phyloP scores from a whole-genome alignment of 2,329 filamentous ascomycete genomes.

The Bipolaris bicolor region DNA sequence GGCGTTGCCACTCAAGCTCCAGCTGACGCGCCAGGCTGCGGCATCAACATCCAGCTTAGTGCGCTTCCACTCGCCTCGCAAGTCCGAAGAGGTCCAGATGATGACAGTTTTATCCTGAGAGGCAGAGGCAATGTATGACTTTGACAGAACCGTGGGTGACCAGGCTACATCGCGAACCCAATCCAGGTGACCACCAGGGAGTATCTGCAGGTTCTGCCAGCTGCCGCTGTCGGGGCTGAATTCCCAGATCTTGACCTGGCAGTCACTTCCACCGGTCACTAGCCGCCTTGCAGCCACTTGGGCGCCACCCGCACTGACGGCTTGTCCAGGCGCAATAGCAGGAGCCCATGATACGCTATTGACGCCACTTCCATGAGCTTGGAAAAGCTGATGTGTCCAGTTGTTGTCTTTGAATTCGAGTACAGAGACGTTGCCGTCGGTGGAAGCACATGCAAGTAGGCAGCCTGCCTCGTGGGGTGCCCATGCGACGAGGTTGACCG shows the following conservation, averaged over 20 bases:
- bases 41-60: conserved; percentile 88
- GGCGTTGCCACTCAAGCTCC: conserved; percentile 96
- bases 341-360: conserved; percentile 97
- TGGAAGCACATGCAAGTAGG: conserved; percentile 90
- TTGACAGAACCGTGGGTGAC: conserved; percentile 92
- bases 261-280: conserved; percentile 94
- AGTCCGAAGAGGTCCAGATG: conserved; percentile 77
- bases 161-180: conserved; percentile 98
- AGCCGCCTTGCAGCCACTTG: conserved; percentile 73
- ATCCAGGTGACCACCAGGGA: conserved; percentile 87
- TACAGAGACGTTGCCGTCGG: conserved; percentile 90
- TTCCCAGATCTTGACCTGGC: conserved; percentile 90
- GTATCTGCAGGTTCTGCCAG: conserved; percentile 59
- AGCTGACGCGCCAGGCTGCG: conserved; percentile 94
- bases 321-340: conserved; percentile 79
- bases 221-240: conserved; percentile 64
- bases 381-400: conserved; percentile 88
- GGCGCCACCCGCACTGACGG: conserved; percentile 72
- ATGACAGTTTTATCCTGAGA: conserved; percentile 96
- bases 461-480: conserved; percentile 96
- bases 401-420: conserved; percentile 97
- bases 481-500: conserved; percentile 96
- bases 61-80: conserved; percentile 75
- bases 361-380: conserved; percentile 89
- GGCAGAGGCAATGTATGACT: conserved; percentile 94